phyloP scores from a whole-genome alignment of 257 asterid genomes.

The Anisodus acutangulus region DNA sequence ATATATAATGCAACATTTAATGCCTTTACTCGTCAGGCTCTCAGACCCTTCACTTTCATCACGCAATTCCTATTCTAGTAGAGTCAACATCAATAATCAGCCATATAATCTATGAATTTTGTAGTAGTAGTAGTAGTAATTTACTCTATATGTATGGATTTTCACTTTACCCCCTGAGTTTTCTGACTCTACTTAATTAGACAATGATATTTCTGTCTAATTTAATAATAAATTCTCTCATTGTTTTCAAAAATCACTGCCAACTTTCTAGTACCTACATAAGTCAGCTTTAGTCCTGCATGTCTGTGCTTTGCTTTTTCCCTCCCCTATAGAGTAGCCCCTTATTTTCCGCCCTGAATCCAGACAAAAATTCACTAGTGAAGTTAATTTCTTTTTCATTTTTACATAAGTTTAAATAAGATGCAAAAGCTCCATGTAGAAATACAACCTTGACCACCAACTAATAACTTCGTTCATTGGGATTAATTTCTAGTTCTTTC shows the following conservation, averaged over 20 bases:
- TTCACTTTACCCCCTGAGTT: conserved; percentile 22
- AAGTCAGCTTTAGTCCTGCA: conserved; percentile 25
- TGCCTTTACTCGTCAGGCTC: conserved; percentile 32
- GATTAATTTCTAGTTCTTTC: background rate
- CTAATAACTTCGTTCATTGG: background rate
- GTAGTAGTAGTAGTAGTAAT: background rate
- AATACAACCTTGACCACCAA: background rate
- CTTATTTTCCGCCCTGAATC: conserved; percentile 1
- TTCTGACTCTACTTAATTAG: conserved; percentile 14
- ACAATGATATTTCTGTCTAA: conserved; percentile 18
- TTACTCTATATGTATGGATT: conserved; percentile 18
- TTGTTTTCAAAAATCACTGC: conserved; percentile 24
- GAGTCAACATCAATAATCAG: conserved; percentile 38
- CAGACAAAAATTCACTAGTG: background rate
- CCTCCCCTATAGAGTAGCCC: background rate
- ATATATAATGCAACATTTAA: conserved; percentile 24
- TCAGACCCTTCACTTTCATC: conserved; percentile 21
- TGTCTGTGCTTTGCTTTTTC: background rate
- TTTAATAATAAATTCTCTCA: background rate
- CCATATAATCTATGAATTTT: conserved; percentile 26
- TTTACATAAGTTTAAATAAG: background rate
- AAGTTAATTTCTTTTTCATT: background rate
- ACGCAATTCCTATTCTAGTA: conserved; percentile 30
- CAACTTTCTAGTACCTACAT: background rate
- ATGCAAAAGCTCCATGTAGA: background rate